phyloP scores from a whole-genome alignment of 768 basidiomycete species.

The Leccinum subgranulosum region DNA sequence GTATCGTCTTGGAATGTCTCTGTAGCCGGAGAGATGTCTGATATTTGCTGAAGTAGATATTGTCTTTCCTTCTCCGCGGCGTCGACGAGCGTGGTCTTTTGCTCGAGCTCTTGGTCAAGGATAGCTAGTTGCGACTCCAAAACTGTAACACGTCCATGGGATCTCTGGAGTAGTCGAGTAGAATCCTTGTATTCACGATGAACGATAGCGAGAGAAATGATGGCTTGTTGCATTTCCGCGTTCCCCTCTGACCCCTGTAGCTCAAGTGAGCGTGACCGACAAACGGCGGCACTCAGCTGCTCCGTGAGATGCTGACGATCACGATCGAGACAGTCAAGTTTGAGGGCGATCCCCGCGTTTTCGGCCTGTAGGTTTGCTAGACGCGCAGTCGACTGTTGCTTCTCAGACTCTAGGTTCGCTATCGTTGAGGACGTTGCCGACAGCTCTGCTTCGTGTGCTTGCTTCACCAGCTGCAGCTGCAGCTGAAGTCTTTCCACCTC shows the following conservation, averaged over 20 bases:
- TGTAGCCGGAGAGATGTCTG: slow-evolving; percentile 1
- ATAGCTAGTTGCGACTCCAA: slow-evolving; percentile 19
- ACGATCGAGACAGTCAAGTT: slow-evolving; percentile 12
- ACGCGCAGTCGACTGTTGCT: slow-evolving; percentile 20
- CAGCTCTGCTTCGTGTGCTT: slow-evolving; percentile 35
- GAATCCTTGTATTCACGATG: slow-evolving; percentile 15
- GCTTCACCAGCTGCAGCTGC: slow-evolving; percentile 13
- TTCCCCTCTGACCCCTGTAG: background rate
- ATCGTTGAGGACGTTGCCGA: slow-evolving; percentile 38
- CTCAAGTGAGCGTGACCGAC: slow-evolving; percentile 12
- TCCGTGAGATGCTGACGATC: slow-evolving; percentile 10
- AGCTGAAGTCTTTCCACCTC: slow-evolving; percentile 48
- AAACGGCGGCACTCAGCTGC: slow-evolving; percentile 4
- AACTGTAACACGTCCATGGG: slow-evolving; percentile 2
- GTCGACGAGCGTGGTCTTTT: slow-evolving; percentile 2
- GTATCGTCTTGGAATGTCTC: background rate
- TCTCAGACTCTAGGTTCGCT: slow-evolving; percentile 34
- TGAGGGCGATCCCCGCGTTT: slow-evolving; percentile 13
- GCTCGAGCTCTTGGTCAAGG: slow-evolving; percentile 16
- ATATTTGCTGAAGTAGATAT: slow-evolving; percentile 8
- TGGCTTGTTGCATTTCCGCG: slow-evolving; percentile 12
- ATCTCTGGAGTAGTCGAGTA: slow-evolving; percentile 9
- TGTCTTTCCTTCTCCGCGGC: slow-evolving; percentile 9
- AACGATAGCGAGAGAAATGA: slow-evolving; percentile 25
- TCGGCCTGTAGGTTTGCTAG: slow-evolving; percentile 14